A percentile compares a stretch with the other conserved stretches of the same genome.
phyloP scores from a whole-genome alignment of 106 monocot genomes.

The Alisma plantagoaquatica region DNA sequence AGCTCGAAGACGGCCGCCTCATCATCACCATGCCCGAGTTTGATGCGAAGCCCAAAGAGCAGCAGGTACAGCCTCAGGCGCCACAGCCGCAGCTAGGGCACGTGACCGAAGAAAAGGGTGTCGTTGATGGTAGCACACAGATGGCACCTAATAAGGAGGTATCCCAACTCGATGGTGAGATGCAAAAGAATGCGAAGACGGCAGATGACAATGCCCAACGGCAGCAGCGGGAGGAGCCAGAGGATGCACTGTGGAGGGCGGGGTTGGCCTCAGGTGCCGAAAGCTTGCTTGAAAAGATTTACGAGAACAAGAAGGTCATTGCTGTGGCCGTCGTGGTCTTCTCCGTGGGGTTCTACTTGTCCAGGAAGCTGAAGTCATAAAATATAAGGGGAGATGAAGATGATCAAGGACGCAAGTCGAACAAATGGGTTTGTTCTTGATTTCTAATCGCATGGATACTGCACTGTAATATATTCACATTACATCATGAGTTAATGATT shows the following conservation, averaged over 20 bases:
- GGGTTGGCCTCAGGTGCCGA: too few relatives aligned
- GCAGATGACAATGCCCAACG: too few relatives aligned
- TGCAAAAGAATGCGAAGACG: not conserved
- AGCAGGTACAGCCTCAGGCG: not conserved
- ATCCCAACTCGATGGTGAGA: not conserved
- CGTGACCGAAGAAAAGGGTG: not conserved
- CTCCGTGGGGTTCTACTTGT: slow-evolving; percentile 29
- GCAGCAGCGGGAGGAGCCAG: too few relatives aligned
- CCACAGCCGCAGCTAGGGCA: not conserved
- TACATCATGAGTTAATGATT: too few relatives aligned
- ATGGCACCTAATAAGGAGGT: not conserved
- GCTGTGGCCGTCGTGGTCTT: slow-evolving; percentile 29
- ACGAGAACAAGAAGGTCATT: slow-evolving; percentile 24
- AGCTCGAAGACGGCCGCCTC: slow-evolving; percentile 11
- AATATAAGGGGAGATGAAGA: too few relatives aligned
- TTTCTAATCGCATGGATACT: too few relatives aligned
- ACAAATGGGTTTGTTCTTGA: too few relatives aligned
- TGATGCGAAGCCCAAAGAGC: not conserved
- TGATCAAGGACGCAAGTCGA: too few relatives aligned
- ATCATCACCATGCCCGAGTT: slow-evolving; percentile 16
- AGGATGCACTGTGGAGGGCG: too few relatives aligned
- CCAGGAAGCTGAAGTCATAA: slow-evolving; percentile 16
- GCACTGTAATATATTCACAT: too few relatives aligned
- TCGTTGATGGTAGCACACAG: not conserved
- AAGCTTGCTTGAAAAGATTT: slow-evolving; percentile 15